Evolutionary conservation across 2,329 filamentous ascomycete genomes (phyloP), one percentile per base, ranked within the genome.

Genomic region (Exophiala oligosperma): DNA sequence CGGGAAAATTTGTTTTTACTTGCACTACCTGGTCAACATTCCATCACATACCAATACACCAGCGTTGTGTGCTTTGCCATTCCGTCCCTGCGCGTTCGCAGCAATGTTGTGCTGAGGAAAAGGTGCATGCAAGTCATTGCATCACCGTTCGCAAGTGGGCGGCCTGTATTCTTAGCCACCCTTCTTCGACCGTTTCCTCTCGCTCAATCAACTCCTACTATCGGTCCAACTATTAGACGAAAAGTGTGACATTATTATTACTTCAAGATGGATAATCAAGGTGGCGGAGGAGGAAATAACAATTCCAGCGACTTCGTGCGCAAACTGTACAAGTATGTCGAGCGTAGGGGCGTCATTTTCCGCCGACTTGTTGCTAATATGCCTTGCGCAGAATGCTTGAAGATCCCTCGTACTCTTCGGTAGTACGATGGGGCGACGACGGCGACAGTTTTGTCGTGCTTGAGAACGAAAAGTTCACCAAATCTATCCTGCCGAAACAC

Each of bases 391-490:
- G 91, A 73, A 99, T 99, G 94, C 81, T 99, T 69, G 93, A 97
- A 76, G 95, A 95, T 70, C 92, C 92, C 37, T 88, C 91, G 53
- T 95, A 99, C 74, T 87, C 92, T 68, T 88, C 89, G 61, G 92
- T 97, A 61, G 94, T 97, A 49, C 84, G 93, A 76, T 99, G 94
- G 94, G 92, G 92, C 60, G 91, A 96, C 66, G 88, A 92, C 64
- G 92, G 92, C 54, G 91, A 97, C 71, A 96, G 92, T 67, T 99
- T 99, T 71, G 93, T 99, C 58, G 95, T 99, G 51, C 81, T 97
- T 54, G 94, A 99, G 85, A 94, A 97, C 81, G 93, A 97, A 74
- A 96, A 96, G 74, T 99, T 99, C 71, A 97, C 94, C 23, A 96
- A 97, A 73, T 89, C 90, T 40, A 96, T 99, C 68, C 84, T 99